phyloP scores from a whole-genome alignment of 192 early-diverging fungal species.

The Coemansia sp. region DNA sequence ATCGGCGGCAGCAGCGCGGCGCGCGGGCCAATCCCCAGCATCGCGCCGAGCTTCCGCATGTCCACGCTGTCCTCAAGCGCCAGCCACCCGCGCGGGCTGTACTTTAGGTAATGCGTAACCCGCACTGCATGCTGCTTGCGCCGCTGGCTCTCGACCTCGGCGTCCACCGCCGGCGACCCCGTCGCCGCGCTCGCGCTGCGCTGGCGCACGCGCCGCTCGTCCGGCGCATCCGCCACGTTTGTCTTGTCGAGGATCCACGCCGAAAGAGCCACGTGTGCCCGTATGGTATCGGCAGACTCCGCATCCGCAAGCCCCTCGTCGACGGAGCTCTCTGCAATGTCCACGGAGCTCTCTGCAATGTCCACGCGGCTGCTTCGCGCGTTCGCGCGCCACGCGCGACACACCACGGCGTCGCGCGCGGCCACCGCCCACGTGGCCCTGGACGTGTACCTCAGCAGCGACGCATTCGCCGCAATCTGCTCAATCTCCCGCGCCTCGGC shows the following conservation, averaged over 20 bases:
- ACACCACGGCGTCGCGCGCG: conserved; percentile 33
- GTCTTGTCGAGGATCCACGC: conserved; percentile 44
- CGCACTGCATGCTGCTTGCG: conserved; percentile 35
- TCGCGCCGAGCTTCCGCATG: conserved; percentile 4
- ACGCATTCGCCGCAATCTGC: conserved; percentile 6
- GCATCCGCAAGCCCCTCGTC: not conserved
- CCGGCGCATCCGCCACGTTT: not conserved
- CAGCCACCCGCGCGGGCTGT: conserved; percentile 45
- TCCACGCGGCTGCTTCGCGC: conserved; percentile 37
- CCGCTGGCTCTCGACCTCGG: conserved; percentile 27
- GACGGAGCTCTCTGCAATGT: conserved; percentile 38
- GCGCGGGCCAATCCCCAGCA: conserved; percentile 5
- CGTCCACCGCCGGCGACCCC: conserved; percentile 29
- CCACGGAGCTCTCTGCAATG: conserved; percentile 38
- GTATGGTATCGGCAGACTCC: not conserved
- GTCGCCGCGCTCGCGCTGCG: conserved; percentile 15
- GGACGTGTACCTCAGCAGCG: conserved; percentile 6
- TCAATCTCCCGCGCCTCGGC: conserved; percentile 3
- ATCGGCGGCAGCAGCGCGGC: conserved; percentile 13
- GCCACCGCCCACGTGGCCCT: conserved; percentile 30
- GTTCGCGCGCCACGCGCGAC: conserved; percentile 25
- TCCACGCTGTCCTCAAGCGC: not conserved
- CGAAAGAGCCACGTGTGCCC: conserved; percentile 30
- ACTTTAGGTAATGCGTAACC: conserved; percentile 32
- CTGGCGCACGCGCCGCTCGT: not conserved